Conservation (phyloP, 2,329 filamentous ascomycete species). For the Penicillium polonicum region DNA sequence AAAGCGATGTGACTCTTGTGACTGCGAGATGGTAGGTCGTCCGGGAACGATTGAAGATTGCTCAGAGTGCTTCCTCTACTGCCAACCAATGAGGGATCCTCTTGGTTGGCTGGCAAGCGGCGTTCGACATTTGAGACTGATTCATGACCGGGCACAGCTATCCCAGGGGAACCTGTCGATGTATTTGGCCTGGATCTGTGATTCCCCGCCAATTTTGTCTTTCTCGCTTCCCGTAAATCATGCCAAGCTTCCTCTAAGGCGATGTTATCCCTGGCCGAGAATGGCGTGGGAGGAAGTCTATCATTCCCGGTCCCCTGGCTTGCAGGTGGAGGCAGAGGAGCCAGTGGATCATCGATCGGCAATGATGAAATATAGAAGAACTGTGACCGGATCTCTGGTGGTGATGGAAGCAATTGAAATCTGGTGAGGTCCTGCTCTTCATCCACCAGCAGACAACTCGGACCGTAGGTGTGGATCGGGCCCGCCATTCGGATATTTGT, state of each 20-base stretch:
- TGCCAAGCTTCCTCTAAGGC: constrained; percentile 78
- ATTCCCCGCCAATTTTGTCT: constrained; percentile 10
- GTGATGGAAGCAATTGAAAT: constrained; percentile 47
- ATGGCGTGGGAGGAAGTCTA: constrained; percentile 69
- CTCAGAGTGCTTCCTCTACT: constrained; percentile 20
- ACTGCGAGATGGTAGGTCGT: constrained; percentile 14
- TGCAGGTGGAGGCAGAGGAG: constrained; percentile 58
- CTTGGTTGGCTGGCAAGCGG: constrained; percentile 14
- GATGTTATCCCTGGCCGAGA: constrained; percentile 74
- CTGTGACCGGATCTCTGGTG: constrained; percentile 61
- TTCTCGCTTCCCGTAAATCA: constrained; percentile 45
- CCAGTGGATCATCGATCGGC: constrained; percentile 86
- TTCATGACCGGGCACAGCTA: constrained; percentile 29
- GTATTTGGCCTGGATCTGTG: constrained; percentile 9
- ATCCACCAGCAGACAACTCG: constrained; percentile 54
- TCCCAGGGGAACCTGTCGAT: constrained; percentile 15
- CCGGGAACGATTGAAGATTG: constrained; percentile 16
- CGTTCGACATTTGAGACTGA: constrained; percentile 6
- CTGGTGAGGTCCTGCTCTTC: constrained; percentile 35
- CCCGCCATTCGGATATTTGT: constrained; percentile 35
- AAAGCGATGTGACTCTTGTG: constrained; percentile 13
- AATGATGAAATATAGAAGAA: constrained; percentile 84
- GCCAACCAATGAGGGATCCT: constrained; percentile 17
- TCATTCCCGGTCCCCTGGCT: constrained; percentile 48
- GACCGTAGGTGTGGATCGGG: constrained; percentile 58